Evolutionary conservation across 2,329 filamentous ascomycete genomes (phyloP).

Genomic region (Aspergillus caelatus): DNA sequence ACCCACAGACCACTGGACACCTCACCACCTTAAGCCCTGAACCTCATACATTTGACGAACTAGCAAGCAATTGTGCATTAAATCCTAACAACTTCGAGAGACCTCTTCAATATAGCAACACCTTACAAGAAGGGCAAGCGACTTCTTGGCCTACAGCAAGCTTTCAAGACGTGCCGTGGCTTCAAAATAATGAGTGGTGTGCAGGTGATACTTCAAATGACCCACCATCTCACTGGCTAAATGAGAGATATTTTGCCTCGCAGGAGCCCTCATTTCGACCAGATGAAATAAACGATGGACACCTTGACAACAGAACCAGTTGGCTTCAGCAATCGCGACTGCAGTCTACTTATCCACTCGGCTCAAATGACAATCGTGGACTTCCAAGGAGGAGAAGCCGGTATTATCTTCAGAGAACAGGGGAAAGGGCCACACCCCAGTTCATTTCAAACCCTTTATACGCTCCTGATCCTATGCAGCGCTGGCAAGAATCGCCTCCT

Average conservation of each 20-base stretch:
- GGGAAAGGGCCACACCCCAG: background rate
- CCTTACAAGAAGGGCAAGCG: background rate
- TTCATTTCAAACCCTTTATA: background rate
- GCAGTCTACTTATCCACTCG: background rate
- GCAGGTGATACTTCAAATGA: background rate
- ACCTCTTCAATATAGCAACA: background rate
- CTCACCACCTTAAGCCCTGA: background rate
- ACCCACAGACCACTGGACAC: background rate
- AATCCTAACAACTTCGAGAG: background rate
- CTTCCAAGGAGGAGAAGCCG: background rate
- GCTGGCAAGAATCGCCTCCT: slow-evolving; percentile 4
- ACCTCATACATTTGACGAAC: background rate
- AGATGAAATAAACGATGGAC: background rate
- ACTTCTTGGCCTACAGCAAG: background rate
- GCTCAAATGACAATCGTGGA: background rate
- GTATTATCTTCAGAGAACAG: background rate
- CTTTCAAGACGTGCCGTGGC: background rate
- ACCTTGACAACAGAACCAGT: background rate
- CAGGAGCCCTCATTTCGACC: background rate
- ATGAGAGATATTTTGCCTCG: background rate
- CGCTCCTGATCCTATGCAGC: background rate
- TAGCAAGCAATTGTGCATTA: background rate
- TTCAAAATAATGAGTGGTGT: background rate
- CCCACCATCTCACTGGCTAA: background rate
- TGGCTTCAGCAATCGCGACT: background rate